Evolutionary conservation across 2,329 filamentous ascomycete species (phyloP).

Genomic region (Diaporthe ampelina): DNA sequence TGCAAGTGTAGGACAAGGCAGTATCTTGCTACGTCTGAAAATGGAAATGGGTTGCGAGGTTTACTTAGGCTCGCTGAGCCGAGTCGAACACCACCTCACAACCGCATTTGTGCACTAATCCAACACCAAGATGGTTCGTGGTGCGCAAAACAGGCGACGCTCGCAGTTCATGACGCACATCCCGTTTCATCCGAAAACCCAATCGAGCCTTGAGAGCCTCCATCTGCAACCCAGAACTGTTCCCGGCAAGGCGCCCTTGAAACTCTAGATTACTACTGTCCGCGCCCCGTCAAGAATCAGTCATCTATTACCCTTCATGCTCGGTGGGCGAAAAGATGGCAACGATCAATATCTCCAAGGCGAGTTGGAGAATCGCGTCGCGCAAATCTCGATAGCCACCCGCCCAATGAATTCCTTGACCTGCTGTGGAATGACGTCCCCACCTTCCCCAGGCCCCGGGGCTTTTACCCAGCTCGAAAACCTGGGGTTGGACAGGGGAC

Average conservation of each 20-base stretch:
- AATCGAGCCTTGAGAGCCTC: conserved; percentile 9
- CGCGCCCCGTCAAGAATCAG: neutral
- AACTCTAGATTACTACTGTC: neutral
- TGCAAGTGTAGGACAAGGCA: neutral
- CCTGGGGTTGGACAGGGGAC: conserved; percentile 20
- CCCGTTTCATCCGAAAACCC: conserved; percentile 30
- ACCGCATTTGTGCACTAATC: neutral
- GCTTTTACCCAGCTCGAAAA: neutral
- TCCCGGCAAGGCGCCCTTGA: neutral
- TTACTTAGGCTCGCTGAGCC: conserved; percentile 6
- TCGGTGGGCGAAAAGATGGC: neutral
- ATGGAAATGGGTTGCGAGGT: conserved; percentile 13
- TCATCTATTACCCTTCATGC: too few relatives aligned
- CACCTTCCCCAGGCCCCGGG: neutral
- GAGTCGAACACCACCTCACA: neutral
- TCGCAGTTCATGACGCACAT: conserved; percentile 25
- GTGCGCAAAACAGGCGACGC: neutral
- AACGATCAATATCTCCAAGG: neutral
- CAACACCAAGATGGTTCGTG: neutral
- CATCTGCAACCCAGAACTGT: conserved; percentile 1
- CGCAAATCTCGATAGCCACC: neutral
- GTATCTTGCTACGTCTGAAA: neutral
- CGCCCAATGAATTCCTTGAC: neutral
- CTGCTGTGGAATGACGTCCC: conserved; percentile 12
- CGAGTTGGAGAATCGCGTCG: neutral